phyloP scores from a whole-genome alignment of 1,284 basidiomycete species.

The Malassezia dermatis region DNA sequence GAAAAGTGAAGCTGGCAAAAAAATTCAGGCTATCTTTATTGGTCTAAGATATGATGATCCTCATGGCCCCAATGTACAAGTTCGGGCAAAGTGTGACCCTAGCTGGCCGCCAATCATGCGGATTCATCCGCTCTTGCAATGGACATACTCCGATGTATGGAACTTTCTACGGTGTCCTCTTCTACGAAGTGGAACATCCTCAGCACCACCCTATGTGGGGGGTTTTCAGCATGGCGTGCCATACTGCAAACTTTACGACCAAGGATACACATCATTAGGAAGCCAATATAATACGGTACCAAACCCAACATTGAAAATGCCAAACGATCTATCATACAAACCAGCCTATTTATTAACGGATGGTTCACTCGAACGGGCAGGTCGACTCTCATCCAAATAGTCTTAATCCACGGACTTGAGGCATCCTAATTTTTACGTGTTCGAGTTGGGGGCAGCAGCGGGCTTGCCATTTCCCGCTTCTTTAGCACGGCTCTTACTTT shows the following conservation, averaged over 20 bases:
- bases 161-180: constrained; percentile 64
- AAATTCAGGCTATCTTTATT: constrained; percentile 67
- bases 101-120: constrained; percentile 83
- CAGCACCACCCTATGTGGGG: constrained; percentile 10
- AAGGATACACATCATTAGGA: constrained; percentile 91
- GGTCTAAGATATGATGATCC: constrained; percentile 81
- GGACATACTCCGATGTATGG: constrained; percentile 86
- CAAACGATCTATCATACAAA: constrained; percentile 49
- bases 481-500: neutral
- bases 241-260: constrained; percentile 81
- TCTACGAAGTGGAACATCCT: constrained; percentile 51
- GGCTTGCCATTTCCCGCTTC: neutral
- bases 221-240: constrained; percentile 35
- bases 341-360: constrained; percentile 73
- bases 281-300: constrained; percentile 87
- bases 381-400: neutral
- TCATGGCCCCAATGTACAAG: constrained; percentile 55
- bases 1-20: constrained; percentile 49
- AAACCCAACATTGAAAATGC: constrained; percentile 65
- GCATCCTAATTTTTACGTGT: neutral
- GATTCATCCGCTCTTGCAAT: constrained; percentile 90
- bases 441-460: neutral
- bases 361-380: constrained; percentile 60
- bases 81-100: constrained; percentile 27
- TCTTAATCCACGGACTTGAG: neutral